These are phyloP conservation scores for Prosopis cineraria DNA, from an alignment of 306 rosid species.

Conservation along the genomic window DNA sequence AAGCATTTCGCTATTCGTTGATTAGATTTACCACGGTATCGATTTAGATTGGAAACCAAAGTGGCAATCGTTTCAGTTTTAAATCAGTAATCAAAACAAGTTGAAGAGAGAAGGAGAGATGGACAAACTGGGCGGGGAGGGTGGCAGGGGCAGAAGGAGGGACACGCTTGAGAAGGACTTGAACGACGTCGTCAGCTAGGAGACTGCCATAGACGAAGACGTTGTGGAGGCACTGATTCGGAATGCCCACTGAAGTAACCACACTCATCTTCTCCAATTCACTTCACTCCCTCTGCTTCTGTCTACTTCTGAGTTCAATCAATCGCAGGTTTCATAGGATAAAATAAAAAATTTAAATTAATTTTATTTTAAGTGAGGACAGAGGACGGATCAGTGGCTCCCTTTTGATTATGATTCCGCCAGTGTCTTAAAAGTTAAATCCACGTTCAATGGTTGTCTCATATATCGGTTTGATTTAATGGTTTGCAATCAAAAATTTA, in stretches of 20 bases:
- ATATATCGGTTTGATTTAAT: too few species aligned
- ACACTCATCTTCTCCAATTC: constrained; percentile 30
- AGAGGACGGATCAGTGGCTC: too few species aligned
- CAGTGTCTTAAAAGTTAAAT: too few species aligned
- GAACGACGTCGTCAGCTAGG: constrained; percentile 77
- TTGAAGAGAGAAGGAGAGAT: constrained; percentile 16
- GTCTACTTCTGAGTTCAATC: neutral
- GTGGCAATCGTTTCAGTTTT: neutral
- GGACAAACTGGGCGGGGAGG: constrained; percentile 57
- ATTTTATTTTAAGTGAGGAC: too few species aligned
- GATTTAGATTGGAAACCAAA: neutral
- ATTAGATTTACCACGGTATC: neutral
- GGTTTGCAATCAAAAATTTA: too few species aligned
- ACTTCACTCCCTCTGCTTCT: neutral
- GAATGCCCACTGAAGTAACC: neutral
- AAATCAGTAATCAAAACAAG: neutral
- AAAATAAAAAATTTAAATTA: too few species aligned
- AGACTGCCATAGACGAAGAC: constrained; percentile 93
- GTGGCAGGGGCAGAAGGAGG: constrained; percentile 63
- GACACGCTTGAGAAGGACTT: constrained; percentile 62
- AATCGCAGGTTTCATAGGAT: neutral
- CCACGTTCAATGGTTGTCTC: too few species aligned
- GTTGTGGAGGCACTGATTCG: constrained; percentile 43
- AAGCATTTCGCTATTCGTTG: neutral
- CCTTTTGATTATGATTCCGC: too few species aligned